These are phyloP conservation scores for Alternaria burnsii DNA, from an alignment of 2,329 filamentous ascomycete genomes.

Conservation along the genomic window DNA sequence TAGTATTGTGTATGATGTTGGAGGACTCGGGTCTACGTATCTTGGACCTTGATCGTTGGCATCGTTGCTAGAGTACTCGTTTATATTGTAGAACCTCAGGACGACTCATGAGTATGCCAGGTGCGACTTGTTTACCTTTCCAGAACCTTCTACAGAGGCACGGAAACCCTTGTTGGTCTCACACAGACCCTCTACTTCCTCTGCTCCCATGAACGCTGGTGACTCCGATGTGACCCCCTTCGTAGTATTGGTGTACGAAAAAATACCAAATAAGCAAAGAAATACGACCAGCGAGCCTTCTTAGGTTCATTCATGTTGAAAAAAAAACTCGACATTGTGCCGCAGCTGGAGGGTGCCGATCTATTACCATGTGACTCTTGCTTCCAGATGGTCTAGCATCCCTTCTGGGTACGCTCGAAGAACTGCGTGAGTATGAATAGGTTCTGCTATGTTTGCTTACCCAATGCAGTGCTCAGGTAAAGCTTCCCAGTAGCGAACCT, in stretches of 20 bases:
- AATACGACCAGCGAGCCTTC: neutral
- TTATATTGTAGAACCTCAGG: too few relatives aligned
- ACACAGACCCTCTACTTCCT: neutral
- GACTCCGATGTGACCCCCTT: neutral
- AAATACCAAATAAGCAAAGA: neutral
- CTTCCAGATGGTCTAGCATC: constrained; percentile 33
- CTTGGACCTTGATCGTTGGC: too few relatives aligned
- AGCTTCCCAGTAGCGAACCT: constrained; percentile 31
- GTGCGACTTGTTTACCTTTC: neutral
- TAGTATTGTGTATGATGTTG: too few relatives aligned
- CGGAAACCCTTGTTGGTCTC: neutral
- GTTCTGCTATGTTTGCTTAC: neutral
- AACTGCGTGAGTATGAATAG: neutral
- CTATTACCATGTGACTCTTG: neutral
- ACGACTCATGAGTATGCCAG: neutral
- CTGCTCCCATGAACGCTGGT: neutral
- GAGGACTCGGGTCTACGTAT: too few relatives aligned
- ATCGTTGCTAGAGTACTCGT: too few relatives aligned
- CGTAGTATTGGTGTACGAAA: neutral
- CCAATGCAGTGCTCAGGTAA: constrained; percentile 14
- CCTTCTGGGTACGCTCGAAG: neutral
- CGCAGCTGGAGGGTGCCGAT: neutral
- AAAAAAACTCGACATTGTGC: neutral
- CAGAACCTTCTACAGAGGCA: neutral
- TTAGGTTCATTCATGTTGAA: neutral